Evolutionary conservation across 345 rosid species (phyloP).

Genomic region (Populus simonii): DNA sequence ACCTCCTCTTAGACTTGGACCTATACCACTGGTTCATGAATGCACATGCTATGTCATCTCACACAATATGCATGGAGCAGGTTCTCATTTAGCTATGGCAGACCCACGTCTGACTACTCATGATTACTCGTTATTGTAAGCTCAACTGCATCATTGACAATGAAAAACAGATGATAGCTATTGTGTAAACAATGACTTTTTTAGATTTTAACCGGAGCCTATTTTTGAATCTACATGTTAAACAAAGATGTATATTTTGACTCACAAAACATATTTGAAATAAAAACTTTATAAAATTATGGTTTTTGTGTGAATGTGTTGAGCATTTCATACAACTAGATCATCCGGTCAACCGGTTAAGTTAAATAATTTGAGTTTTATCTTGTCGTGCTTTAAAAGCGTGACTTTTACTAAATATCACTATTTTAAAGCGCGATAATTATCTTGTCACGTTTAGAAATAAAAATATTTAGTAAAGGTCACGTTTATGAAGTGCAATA

Average conservation of each 20-base stretch:
- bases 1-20: accelerated
- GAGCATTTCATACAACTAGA: too few relatives aligned
- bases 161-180: accelerated
- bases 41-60: accelerated
- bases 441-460: too few relatives aligned
- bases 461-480: too few relatives aligned
- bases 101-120: accelerated
- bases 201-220: accelerated
- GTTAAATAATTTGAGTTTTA: too few relatives aligned
- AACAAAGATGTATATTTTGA: too few relatives aligned
- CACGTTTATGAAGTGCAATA: too few relatives aligned
- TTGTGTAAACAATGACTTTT: too few relatives aligned
- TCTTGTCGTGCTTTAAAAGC: accelerated
- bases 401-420: too few relatives aligned
- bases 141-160: accelerated
- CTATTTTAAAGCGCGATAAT: accelerated
- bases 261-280: too few relatives aligned
- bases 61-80: accelerated
- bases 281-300: too few relatives aligned
- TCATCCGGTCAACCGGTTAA: accelerated
- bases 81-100: accelerated
- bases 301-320: accelerated
- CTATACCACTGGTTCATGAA: too few relatives aligned
- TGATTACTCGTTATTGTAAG: accelerated
- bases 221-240: too few relatives aligned